A percentile compares a stretch with the other conserved stretches of the same genome.
phyloP scores from a whole-genome alignment of 331 rosid genomes.

The Prunus yedoensis region DNA sequence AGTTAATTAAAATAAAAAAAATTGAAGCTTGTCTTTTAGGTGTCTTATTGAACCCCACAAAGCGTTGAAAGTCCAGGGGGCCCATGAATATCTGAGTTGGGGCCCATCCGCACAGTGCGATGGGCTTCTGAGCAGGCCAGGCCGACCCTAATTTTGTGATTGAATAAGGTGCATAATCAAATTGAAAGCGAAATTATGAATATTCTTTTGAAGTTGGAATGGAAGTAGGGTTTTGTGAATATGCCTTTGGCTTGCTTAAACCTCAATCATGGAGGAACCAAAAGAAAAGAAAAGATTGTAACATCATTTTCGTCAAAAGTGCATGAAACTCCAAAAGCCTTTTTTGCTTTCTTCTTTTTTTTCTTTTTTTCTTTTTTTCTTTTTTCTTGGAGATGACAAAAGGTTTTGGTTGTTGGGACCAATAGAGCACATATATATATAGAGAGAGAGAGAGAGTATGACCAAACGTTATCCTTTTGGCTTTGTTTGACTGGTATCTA shows the following conservation, averaged over 20 bases:
- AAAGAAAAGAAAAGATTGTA: slow-evolving; percentile 19
- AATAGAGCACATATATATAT: slow-evolving; percentile 27
- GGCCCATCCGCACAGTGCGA: slow-evolving; percentile 43
- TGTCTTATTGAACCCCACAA: slow-evolving; percentile 53
- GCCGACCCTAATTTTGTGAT: neutral
- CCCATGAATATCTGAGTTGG: slow-evolving; percentile 30
- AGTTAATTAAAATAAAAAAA: neutral
- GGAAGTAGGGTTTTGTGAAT: neutral
- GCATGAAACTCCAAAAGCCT: slow-evolving; percentile 38
- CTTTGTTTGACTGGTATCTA: slow-evolving; percentile 49
- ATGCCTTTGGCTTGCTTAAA: slow-evolving; percentile 8
- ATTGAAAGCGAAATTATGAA: slow-evolving; percentile 1
- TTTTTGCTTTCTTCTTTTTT: slow-evolving; percentile 21
- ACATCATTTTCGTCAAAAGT: slow-evolving; percentile 48
- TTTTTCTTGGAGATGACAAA: slow-evolving; percentile 48
- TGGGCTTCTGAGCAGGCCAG: slow-evolving; percentile 20
- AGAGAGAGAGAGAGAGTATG: neutral
- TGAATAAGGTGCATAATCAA: neutral
- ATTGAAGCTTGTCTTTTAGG: slow-evolving; percentile 42
- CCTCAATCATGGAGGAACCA: slow-evolving; percentile 33
- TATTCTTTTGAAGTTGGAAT: neutral
- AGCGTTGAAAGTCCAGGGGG: slow-evolving; percentile 31
- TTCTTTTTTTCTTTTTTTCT: neutral
- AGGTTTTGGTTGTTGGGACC: slow-evolving; percentile 47
- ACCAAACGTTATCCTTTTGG: slow-evolving; percentile 29